Percentiles rank a stretch among this genome's conserved stretches.
Conservation (phyloP, 495 filamentous ascomycete genomes). For the Aspergillus heteromorphus region DNA sequence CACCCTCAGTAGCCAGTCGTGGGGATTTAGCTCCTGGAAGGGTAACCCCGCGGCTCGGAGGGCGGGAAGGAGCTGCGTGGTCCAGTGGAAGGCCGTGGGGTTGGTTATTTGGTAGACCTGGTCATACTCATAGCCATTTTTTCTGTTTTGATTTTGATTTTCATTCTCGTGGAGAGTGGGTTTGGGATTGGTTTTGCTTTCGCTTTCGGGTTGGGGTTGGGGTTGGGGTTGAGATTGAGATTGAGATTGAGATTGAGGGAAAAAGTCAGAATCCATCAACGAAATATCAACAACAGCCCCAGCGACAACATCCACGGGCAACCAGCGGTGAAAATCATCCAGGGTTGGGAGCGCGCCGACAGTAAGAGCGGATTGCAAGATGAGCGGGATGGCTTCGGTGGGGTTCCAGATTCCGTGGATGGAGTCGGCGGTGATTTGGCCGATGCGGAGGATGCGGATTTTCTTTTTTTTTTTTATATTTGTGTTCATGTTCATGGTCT, state of each 20-base stretch:
- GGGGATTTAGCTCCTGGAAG: conserved; percentile 16
- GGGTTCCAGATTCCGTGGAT: conserved; percentile 55
- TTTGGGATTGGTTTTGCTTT: too few relatives aligned
- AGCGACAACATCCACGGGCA: conserved; percentile 17
- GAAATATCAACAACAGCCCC: conserved; percentile 15
- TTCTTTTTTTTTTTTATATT: too few relatives aligned
- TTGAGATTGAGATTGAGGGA: too few relatives aligned
- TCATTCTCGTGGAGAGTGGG: background rate
- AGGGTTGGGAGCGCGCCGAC: conserved; percentile 50
- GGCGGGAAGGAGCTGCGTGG: conserved; percentile 19
- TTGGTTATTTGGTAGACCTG: conserved; percentile 21
- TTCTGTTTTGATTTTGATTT: background rate
- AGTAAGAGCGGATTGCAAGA: conserved; percentile 43
- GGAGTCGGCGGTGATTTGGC: conserved; percentile 54
- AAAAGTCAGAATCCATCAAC: too few relatives aligned
- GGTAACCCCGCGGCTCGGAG: conserved; percentile 14
- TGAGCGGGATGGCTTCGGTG: conserved; percentile 58
- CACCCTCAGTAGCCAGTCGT: conserved; percentile 18
- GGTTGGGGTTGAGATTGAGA: too few relatives aligned
- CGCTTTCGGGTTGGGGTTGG: too few relatives aligned
- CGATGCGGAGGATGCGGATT: conserved; percentile 46
- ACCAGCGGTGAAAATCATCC: conserved; percentile 27
- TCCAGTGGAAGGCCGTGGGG: conserved; percentile 25
- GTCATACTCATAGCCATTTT: too few relatives aligned
- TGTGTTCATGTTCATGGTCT: too few relatives aligned